Conservation (phyloP, 2,329 filamentous ascomycete genomes). For the Colletotrichum sp. region DNA sequence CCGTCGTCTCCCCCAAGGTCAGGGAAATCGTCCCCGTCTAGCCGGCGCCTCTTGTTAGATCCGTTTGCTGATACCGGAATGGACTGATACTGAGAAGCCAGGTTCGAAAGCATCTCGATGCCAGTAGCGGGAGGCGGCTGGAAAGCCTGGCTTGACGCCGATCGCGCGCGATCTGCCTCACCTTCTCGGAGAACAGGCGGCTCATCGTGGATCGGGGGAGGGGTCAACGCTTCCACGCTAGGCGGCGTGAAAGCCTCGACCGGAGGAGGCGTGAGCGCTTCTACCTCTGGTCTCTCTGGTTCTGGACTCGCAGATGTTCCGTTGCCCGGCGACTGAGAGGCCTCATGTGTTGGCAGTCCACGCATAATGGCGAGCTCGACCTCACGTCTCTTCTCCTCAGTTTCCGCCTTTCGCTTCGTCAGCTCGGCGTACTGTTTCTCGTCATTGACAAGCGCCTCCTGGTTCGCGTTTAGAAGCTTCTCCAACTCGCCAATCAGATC, state of each 20-base stretch:
- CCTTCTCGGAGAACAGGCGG: constrained; percentile 25
- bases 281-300: constrained; percentile 76
- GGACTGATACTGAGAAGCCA: constrained; percentile 52
- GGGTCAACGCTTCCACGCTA: constrained; percentile 27
- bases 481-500: constrained; percentile 81
- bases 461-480: constrained; percentile 78
- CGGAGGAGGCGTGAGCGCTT: constrained; percentile 84
- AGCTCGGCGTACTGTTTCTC: constrained; percentile 70
- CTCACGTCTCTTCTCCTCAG: constrained; percentile 83
- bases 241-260: constrained; percentile 47
- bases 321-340: constrained; percentile 51
- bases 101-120: constrained; percentile 44
- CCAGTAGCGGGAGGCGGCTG: constrained; percentile 30
- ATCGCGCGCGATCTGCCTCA: constrained; percentile 17
- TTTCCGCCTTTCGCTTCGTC: constrained; percentile 68
- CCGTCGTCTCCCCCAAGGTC: constrained; percentile 59
- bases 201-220: constrained; percentile 23
- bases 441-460: constrained; percentile 71
- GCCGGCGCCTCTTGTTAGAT: constrained; percentile 60
- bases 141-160: constrained; percentile 21
- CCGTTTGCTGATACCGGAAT: constrained; percentile 56
- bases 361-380: constrained; percentile 93
- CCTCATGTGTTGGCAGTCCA: constrained; percentile 68
- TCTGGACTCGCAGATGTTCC: constrained; percentile 49
- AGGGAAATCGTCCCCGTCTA: constrained; percentile 58